Base-by-base conservation (phyloP, 2,329 filamentous ascomycete species). In the Metarhizium anisopliae region DNA sequence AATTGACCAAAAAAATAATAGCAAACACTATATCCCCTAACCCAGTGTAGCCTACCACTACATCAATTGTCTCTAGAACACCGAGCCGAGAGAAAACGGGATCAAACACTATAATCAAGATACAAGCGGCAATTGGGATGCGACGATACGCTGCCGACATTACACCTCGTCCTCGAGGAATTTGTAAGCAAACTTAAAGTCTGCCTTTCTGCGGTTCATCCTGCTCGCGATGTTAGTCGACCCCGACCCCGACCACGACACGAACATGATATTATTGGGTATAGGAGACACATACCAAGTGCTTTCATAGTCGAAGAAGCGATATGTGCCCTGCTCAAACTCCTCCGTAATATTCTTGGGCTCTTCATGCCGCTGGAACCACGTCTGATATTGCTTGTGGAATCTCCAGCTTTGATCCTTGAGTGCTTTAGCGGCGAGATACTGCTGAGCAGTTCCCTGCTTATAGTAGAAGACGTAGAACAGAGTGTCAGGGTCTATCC, bases 401-500 rank as follows among this genome's bases (percentile, higher is more conserved):
- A 99, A 99, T 56, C 94, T 83, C 94, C 94, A 99, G 72, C 92
- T 96, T 72, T 99, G 94, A 62, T 93, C 89, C 75, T 99, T 99
- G 53, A 99, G 77, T n/a, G 94, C 90, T 73, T 95, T 96, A 14
- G 94, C 94, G 1, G 94, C 91, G 57, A 97, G 80, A 68, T 92
- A 96, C 70, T 99, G 94, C 70, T 97, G 92, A 64, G 95, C 92
- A 1, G 91, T 92, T 30, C 91, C 91, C 72, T 99, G 94, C 63
- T 93, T 90, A 77, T 99, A 99, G 78, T 99, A 99, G 74, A 99
- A 99, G 50, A 96, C 89, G 74, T 99, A 99, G 74, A 99, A 99
- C 10, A 99, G 79, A 35, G 93, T 96, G 68, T 99, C 94, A 0
- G 92, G 91, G 66, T 99, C 94, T 58, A 99, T 93, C 56, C 90